phyloP scores from a whole-genome alignment of 202 grass and related monocot genomes.

The Brachypodium distachyon region DNA sequence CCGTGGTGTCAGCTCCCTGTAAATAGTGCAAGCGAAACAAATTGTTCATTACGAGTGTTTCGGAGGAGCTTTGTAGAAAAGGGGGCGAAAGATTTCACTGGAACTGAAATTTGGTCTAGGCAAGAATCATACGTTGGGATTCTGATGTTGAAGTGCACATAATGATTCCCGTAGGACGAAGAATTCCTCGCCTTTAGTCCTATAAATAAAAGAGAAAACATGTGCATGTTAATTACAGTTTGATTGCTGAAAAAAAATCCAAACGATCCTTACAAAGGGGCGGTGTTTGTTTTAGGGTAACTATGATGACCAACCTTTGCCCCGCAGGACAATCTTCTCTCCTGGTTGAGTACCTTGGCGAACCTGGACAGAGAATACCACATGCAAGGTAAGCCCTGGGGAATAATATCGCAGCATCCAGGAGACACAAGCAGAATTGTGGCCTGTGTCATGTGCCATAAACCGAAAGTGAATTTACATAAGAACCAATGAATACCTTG shows the following conservation, averaged over 20 bases:
- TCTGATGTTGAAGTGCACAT: conserved; percentile 77
- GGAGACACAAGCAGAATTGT: not conserved
- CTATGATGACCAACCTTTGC: conserved; percentile 59
- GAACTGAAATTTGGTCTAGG: not conserved
- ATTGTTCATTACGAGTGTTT: not conserved
- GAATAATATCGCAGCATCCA: not conserved
- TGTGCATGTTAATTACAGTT: not conserved
- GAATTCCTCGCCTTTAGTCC: conserved; percentile 78
- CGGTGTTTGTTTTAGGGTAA: not conserved
- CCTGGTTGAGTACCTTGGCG: conserved; percentile 87
- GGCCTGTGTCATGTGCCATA: not conserved
- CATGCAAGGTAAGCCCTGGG: not conserved
- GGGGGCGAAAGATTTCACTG: not conserved
- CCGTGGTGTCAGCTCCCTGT: conserved; percentile 55
- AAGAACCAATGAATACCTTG: conserved; percentile 43
- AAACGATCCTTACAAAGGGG: not conserved
- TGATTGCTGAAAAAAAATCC: not conserved
- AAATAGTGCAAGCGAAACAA: not conserved
- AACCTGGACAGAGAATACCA: conserved; percentile 44
- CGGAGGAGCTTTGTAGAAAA: not conserved
- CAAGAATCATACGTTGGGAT: conserved; percentile 54
- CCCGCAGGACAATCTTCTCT: conserved; percentile 78
- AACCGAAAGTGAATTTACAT: not conserved
- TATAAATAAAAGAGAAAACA: not conserved
- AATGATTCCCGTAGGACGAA: conserved; percentile 66